Conservation (phyloP, 805 yeast genomes). For the Pichia heedii region DNA sequence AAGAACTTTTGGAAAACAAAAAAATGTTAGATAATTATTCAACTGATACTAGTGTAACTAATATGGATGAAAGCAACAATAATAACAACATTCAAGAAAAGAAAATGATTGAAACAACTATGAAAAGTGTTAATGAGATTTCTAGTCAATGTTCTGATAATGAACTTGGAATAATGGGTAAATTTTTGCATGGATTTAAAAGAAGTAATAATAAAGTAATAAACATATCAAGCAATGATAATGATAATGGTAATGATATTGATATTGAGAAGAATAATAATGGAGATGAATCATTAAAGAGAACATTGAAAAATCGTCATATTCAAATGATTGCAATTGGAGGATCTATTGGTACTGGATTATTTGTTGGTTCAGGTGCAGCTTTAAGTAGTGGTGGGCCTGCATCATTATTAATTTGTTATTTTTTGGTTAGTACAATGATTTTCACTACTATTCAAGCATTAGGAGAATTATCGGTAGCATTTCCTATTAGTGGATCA, state of each 20-base stretch:
- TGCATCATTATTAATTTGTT: slow-evolving; percentile 49
- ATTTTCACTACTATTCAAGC: slow-evolving; percentile 52
- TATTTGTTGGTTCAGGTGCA: slow-evolving; percentile 61
- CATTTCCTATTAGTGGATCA: slow-evolving; percentile 50
- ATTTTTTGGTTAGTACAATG: slow-evolving; percentile 47
- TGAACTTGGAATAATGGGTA: no score
- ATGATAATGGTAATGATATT: slow-evolving; percentile 19
- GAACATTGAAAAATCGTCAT: slow-evolving; percentile 50
- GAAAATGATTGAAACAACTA: no score
- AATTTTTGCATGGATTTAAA: slow-evolving; percentile 20
- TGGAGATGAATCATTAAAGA: slow-evolving; percentile 35
- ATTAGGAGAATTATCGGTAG: slow-evolving; percentile 49
- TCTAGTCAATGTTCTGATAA: no score
- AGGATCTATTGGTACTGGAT: slow-evolving; percentile 72
- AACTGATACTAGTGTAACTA: background rate
- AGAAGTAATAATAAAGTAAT: slow-evolving; percentile 7
- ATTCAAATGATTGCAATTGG: slow-evolving; percentile 73
- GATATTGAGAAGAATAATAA: slow-evolving; percentile 35
- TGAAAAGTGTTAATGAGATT: no score
- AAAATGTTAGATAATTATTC: background rate
- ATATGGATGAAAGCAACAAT: background rate
- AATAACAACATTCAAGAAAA: no score
- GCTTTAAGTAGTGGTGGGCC: slow-evolving; percentile 59
- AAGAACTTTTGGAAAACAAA: no score
- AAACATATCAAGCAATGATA: background rate